Base-by-base conservation (phyloP, 2,329 filamentous ascomycete species). In the Alternaria triticimaculans region DNA sequence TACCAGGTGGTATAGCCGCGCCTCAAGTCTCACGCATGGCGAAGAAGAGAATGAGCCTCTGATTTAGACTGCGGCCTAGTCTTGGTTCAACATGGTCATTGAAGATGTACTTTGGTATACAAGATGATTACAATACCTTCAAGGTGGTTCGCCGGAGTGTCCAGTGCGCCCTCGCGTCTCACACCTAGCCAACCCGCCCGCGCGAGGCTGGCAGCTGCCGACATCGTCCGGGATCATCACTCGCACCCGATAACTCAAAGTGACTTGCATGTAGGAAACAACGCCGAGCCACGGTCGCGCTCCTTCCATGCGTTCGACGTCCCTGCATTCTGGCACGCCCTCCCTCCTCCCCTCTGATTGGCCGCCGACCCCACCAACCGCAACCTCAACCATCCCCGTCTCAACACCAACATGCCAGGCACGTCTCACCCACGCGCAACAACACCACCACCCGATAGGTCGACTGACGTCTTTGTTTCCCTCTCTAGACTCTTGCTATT, bases 261-360 rank as follows among this genome's bases (percentile, higher is more conserved):
- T 62, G 58, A 49, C 43, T 51, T 57, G 53, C 48, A 59, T 53
- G 18, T 18, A 41, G 58, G 25, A 43, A 54, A 51, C 62, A 55
- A 45, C 33, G 58, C 58, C 53, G 60, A 63, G 41, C 49, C 33
- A 23, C 14, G 12, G 12, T 48, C 18, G 54, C 49, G 54, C 57
- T 48, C 51, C 30, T 54, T 55, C 46, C 59, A 46, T 51, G 51
- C 44, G 63, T 58, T 65, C 28, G 51, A 62, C 55, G 72, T 71
- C 71, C 73, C 72, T 74, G 75, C 73, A 63, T 76, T 68, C 57
- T 63, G 33, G 72, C 77, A 79, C 77, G 77, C 72, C 63, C 65
- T 53, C 45, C 23, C 44, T 54, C 55, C 28, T 21, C 33, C 44
- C 30, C 23, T 68, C 69, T 74, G 61, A 80, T 80, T 80, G 77